Evolutionary conservation across 2,329 filamentous ascomycete species (phyloP).

Genomic region (Tolypocladium tropicale): DNA sequence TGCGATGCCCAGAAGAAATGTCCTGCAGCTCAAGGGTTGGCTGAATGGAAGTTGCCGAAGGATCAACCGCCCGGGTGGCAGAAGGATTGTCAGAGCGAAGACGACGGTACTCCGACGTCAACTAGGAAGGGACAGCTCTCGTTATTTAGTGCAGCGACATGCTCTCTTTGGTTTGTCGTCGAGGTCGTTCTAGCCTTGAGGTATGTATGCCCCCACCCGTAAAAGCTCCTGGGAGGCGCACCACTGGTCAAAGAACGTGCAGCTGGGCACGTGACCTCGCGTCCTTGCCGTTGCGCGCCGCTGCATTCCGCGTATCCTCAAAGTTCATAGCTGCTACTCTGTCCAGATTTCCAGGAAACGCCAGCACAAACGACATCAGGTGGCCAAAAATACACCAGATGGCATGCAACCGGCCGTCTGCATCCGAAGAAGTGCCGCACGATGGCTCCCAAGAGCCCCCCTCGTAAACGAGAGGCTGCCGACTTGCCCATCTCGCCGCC

Average conservation of each 20-base stretch:
- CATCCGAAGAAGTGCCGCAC: background rate
- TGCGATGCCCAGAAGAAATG: background rate
- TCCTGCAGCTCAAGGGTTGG: background rate
- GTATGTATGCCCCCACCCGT: too few relatives aligned
- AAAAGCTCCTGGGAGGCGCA: too few relatives aligned
- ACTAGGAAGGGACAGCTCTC: background rate
- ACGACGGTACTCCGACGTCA: background rate
- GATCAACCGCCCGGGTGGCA: background rate
- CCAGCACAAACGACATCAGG: too few relatives aligned
- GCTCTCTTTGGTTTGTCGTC: too few relatives aligned
- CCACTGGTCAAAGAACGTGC: background rate
- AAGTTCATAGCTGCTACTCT: too few relatives aligned
- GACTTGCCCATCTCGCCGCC: slow-evolving; percentile 42
- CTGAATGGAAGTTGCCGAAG: background rate
- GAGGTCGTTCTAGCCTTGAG: background rate
- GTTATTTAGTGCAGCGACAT: background rate
- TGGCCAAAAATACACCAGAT: background rate
- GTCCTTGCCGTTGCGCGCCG: slow-evolving; percentile 8
- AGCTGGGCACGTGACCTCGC: slow-evolving; percentile 20
- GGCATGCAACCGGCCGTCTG: background rate
- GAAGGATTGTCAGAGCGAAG: background rate
- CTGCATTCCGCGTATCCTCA: slow-evolving; percentile 3
- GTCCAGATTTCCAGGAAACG: background rate
- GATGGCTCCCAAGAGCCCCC: slow-evolving; percentile 15
- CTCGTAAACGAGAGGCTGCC: slow-evolving; percentile 23